Base-by-base conservation (phyloP, 2,329 filamentous ascomycete species). In the Fusarium guadeloupense region DNA sequence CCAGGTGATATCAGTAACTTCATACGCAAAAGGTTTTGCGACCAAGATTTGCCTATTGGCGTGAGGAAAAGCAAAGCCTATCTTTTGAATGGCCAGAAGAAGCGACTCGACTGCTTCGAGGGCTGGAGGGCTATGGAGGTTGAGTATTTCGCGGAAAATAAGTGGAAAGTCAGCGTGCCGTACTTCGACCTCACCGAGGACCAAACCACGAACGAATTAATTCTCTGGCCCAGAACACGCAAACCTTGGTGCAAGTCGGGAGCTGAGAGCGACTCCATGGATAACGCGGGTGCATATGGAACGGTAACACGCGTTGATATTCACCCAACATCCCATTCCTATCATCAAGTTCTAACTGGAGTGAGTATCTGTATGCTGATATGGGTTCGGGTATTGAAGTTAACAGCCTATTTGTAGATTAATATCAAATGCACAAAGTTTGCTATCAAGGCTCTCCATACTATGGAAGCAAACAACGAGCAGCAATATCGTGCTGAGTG, bases 401-500 rank as follows among this genome's bases (percentile, higher is more conserved):
- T 51, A 5, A 41, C 3, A 30, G n/a, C 3, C 28, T 16, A 13
- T 10, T 17, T 17, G 3, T 28, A 59, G 49, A 33, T 55, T 6
- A 34, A 47, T 1, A 4, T 59, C 2, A 28, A 52, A 2, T 46
- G 35, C 5, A 41, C 17, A 7, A 31, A 13, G 0, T 45, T 62
- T 39, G 55, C 59, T 4, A 41, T 62, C n/a, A 62, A 62, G 21
- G 35, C 17, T 0, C 42, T 62, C 3, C 30, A 20, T 8, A 20
- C 10, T 0, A 25, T 10, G 12, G 17, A 25, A 4, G 4, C 10
- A 8, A 46, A 48, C 25, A 26, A 31, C 2, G n/a, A 59, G 7
- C 6, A 20, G 4, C 10, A 9, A 5, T 59, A 41, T 13, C 16
- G 7, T 3, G 9, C 3, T 2, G 54, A 55, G 16, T 26, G 40